phyloP scores from a whole-genome alignment of 345 rosid genomes.

The Eutrema heterophyllum region DNA sequence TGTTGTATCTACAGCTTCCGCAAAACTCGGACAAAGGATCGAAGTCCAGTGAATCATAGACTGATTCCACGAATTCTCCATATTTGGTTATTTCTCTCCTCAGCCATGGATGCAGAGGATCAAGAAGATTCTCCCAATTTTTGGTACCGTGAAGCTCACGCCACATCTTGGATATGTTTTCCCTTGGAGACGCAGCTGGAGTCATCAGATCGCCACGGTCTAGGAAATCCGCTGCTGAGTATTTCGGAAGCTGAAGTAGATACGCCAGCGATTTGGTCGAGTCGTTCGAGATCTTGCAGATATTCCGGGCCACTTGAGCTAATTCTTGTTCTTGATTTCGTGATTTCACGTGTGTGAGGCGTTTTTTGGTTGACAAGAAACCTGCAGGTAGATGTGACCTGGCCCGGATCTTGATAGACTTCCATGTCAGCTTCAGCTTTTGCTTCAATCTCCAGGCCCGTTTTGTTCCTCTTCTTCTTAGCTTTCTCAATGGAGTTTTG shows the following conservation, averaged over 20 bases:
- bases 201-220: constrained; percentile 58
- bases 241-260: constrained; percentile 40
- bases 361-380: constrained; percentile 27
- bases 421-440: constrained; percentile 37
- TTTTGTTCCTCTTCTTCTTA: constrained; percentile 27
- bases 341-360: constrained; percentile 21
- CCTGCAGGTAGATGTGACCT: constrained; percentile 25
- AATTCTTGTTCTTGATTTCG: constrained; percentile 18
- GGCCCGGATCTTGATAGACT: constrained; percentile 31
- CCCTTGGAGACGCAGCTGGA: constrained; percentile 52
- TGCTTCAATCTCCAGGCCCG: constrained; percentile 40
- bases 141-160: constrained; percentile 41
- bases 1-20: constrained; percentile 57
- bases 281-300: constrained; percentile 25
- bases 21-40: constrained; percentile 57
- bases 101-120: constrained; percentile 51
- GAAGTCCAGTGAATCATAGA: constrained; percentile 59
- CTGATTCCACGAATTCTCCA: constrained; percentile 53
- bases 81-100: constrained; percentile 55
- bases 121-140: constrained; percentile 48
- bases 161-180: constrained; percentile 46
- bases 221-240: constrained; percentile 43
- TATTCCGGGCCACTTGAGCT: constrained; percentile 6
- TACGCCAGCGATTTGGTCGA: constrained; percentile 36
- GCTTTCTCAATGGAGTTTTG: constrained; percentile 27